Evolutionary conservation across 148 eudicot genomes (phyloP).

Genomic region (Camellia lanceoleosa): DNA sequence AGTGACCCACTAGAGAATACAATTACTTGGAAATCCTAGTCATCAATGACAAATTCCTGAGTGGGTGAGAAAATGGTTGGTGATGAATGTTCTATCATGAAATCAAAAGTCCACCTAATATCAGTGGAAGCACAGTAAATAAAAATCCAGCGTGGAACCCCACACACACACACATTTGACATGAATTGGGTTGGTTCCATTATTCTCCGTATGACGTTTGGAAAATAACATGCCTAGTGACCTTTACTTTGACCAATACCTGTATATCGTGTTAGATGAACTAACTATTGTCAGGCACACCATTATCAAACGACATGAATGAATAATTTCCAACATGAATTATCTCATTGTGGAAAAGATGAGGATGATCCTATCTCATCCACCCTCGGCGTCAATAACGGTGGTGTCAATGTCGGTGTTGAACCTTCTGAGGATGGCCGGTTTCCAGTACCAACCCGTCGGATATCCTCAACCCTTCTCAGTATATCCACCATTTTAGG

Average conservation of each 20-base stretch:
- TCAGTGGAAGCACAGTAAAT: too few relatives aligned
- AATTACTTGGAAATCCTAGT: too few relatives aligned
- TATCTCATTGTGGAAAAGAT: background rate
- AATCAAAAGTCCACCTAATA: too few relatives aligned
- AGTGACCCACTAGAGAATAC: too few relatives aligned
- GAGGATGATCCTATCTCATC: background rate
- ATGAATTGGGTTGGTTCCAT: background rate
- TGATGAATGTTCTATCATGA: too few relatives aligned
- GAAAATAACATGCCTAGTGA: background rate
- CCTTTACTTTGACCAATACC: background rate
- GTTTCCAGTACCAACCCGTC: constrained; percentile 31
- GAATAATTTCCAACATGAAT: background rate
- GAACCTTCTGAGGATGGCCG: constrained; percentile 44
- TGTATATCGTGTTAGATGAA: background rate
- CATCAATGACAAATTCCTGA: too few relatives aligned
- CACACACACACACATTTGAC: background rate
- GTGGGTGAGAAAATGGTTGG: too few relatives aligned
- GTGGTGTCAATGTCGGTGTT: constrained; percentile 45
- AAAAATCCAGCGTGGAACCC: too few relatives aligned
- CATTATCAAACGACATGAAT: background rate
- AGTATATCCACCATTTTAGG: constrained; percentile 56
- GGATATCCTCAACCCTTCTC: constrained; percentile 54
- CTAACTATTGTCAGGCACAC: background rate
- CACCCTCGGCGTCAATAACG: constrained; percentile 24
- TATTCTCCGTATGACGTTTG: background rate